Percentiles rank a stretch among this genome's conserved stretches.
phyloP scores from a whole-genome alignment of 768 basidiomycete species.

The Cystofilobasidium capitatum region DNA sequence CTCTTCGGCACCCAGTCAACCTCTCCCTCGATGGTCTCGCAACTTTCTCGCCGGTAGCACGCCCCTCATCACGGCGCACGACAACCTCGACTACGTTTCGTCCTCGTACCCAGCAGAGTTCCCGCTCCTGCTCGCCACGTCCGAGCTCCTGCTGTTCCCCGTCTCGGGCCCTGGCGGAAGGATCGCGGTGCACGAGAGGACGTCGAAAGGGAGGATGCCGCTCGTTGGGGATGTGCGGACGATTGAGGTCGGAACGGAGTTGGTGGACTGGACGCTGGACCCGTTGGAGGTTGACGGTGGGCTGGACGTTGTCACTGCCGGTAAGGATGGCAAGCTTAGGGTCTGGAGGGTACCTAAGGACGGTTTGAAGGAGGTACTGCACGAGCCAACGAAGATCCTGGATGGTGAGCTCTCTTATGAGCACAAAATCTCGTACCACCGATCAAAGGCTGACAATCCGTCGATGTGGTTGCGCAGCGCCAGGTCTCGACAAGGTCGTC shows the following conservation, averaged over 20 bases:
- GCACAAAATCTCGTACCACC: too few relatives aligned
- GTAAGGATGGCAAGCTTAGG: conserved; percentile 38
- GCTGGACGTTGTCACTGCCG: conserved; percentile 33
- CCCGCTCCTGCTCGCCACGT: conserved; percentile 36
- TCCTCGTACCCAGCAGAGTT: conserved; percentile 36
- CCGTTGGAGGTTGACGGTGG: conserved; percentile 28
- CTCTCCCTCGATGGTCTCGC: conserved; percentile 38
- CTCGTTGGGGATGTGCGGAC: conserved; percentile 31
- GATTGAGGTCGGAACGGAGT: conserved; percentile 34
- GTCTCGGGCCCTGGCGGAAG: conserved; percentile 41
- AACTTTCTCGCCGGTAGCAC: conserved; percentile 41
- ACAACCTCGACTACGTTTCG: conserved; percentile 36
- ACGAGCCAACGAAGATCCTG: conserved; percentile 31
- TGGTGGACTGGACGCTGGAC: conserved; percentile 38
- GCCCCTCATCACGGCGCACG: conserved; percentile 40
- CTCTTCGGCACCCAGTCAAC: background rate
- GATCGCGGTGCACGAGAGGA: conserved; percentile 36
- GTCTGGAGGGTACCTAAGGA: conserved; percentile 34
- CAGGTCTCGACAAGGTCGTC: conserved; percentile 35
- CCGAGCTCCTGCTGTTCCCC: conserved; percentile 38
- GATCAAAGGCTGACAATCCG: background rate
- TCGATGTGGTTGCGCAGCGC: too few relatives aligned
- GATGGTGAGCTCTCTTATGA: conserved; percentile 34
- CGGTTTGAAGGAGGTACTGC: conserved; percentile 30
- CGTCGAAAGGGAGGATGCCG: conserved; percentile 37